Conservation (phyloP, 179 eudicot species). For the Silene vulgaris region DNA sequence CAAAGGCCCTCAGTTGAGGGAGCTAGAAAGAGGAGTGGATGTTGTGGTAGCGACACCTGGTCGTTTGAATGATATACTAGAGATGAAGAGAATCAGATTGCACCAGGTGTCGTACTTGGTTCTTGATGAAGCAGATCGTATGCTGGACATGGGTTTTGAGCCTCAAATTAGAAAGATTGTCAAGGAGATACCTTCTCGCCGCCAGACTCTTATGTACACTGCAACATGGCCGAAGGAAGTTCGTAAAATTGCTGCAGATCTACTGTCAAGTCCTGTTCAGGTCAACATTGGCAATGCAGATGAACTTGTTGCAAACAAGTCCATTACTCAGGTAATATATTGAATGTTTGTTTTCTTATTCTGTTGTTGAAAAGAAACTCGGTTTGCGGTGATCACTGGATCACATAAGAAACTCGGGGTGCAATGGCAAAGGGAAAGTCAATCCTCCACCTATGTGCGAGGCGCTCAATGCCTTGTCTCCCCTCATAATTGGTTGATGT, state of each 20-base stretch:
- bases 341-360: not conserved
- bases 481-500: no score
- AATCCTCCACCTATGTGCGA: not conserved
- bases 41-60: constrained; percentile 99
- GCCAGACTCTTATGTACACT: constrained; percentile 95
- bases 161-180: constrained; percentile 95
- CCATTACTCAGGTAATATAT: constrained; percentile 78
- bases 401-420: not conserved
- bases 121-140: constrained; percentile 96
- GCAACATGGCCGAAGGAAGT: constrained; percentile 99
- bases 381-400: not conserved
- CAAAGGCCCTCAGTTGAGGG: constrained; percentile 84
- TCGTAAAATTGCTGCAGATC: constrained; percentile 85
- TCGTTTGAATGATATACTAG: constrained; percentile 90
- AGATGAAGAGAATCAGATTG: constrained; percentile 67
- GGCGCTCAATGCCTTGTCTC: no score
- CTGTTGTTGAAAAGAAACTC: not conserved
- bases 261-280: constrained; percentile 73
- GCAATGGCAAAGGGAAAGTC: not conserved
- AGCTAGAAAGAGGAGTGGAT: constrained; percentile 73
- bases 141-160: constrained; percentile 99
- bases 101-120: constrained; percentile 89
- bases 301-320: constrained; percentile 92
- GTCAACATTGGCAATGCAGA: constrained; percentile 93
- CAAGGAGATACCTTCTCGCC: constrained; percentile 74